A percentile compares a stretch with the other conserved stretches of the same genome.
Evolutionary conservation across 1,284 basidiomycete species (phyloP).

Genomic region (Athelia psychrophila): DNA sequence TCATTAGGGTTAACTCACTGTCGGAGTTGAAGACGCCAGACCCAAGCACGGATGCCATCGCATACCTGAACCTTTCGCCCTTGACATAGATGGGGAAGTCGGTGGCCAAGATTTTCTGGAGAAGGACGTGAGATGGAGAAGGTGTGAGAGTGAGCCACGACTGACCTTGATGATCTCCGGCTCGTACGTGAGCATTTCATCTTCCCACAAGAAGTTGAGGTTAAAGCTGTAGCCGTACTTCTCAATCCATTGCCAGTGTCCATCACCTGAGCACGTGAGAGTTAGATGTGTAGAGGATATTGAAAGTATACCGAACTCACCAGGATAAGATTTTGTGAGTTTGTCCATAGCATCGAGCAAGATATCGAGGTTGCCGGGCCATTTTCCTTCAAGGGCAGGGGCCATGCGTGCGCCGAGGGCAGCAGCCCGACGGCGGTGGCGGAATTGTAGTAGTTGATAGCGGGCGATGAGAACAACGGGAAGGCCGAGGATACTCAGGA

Average conservation of each 20-base stretch:
- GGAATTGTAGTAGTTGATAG: constrained; percentile 5
- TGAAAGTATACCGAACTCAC: too few species aligned
- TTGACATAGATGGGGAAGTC: constrained; percentile 47
- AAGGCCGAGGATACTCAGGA: constrained; percentile 5
- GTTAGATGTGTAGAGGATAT: too few species aligned
- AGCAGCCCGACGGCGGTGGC: constrained; percentile 15
- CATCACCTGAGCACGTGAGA: constrained; percentile 8
- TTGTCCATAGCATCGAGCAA: constrained; percentile 22
- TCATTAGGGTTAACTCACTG: constrained; percentile 12
- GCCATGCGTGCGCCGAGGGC: constrained; percentile 19
- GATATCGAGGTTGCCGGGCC: constrained; percentile 27
- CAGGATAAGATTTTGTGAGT: constrained; percentile 24
- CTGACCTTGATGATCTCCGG: constrained; percentile 27
- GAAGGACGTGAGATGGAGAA: constrained; percentile 33
- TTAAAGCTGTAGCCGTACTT: constrained; percentile 23
- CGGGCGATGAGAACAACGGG: constrained; percentile 8
- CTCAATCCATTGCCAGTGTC: constrained; percentile 12
- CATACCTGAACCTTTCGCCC: constrained; percentile 33
- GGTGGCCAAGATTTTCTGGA: constrained; percentile 41
- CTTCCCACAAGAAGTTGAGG: constrained; percentile 22
- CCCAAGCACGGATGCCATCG: constrained; percentile 32
- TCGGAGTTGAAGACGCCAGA: constrained; percentile 38
- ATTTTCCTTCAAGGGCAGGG: constrained; percentile 11
- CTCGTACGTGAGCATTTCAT: constrained; percentile 30
- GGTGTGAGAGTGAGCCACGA: constrained; percentile 29